These are phyloP conservation scores for Botryotinia narcissicola DNA, from an alignment of 2,329 filamentous ascomycete genomes.

Conservation along the genomic window DNA sequence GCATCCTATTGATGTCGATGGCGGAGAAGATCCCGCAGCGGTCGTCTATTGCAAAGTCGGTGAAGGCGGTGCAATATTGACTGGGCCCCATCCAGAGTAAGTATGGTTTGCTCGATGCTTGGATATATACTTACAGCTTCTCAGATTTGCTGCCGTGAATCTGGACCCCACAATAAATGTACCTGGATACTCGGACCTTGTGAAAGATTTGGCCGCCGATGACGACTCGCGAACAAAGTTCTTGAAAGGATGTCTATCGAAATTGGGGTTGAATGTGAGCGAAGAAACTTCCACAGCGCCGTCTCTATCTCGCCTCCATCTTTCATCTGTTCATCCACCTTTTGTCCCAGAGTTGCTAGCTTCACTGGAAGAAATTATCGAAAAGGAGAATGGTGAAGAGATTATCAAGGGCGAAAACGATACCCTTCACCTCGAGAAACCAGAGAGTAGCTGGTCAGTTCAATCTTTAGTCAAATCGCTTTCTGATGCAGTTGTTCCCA, in stretches of 20 bases:
- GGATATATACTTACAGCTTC: slow-evolving; percentile 24
- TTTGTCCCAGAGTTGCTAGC: slow-evolving; percentile 67
- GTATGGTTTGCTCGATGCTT: slow-evolving; percentile 34
- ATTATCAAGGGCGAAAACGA: slow-evolving; percentile 80
- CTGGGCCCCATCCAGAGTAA: slow-evolving; percentile 90
- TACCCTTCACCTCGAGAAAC: slow-evolving; percentile 73
- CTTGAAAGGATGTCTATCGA: slow-evolving; percentile 73
- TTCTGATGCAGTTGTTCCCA: slow-evolving; percentile 25
- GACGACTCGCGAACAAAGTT: slow-evolving; percentile 72
- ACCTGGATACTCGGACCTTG: slow-evolving; percentile 67
- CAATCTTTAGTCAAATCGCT: slow-evolving; percentile 54
- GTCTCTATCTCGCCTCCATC: slow-evolving; percentile 76
- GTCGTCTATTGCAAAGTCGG: slow-evolving; percentile 82
- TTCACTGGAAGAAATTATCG: slow-evolving; percentile 65
- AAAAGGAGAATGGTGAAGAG: slow-evolving; percentile 62
- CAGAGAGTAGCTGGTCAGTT: slow-evolving; percentile 59
- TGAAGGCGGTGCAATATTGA: slow-evolving; percentile 74
- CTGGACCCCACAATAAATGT: slow-evolving; percentile 65
- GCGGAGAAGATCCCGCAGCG: slow-evolving; percentile 74
- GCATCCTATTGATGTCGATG: slow-evolving; percentile 71
- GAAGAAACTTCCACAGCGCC: slow-evolving; percentile 68
- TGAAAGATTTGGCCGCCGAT: slow-evolving; percentile 64
- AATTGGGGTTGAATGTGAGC: slow-evolving; percentile 78
- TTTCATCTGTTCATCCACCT: slow-evolving; percentile 66
- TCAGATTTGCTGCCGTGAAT: slow-evolving; percentile 78